Conservation (phyloP, 495 filamentous ascomycete genomes). For the Evansstolkia leycettana region DNA sequence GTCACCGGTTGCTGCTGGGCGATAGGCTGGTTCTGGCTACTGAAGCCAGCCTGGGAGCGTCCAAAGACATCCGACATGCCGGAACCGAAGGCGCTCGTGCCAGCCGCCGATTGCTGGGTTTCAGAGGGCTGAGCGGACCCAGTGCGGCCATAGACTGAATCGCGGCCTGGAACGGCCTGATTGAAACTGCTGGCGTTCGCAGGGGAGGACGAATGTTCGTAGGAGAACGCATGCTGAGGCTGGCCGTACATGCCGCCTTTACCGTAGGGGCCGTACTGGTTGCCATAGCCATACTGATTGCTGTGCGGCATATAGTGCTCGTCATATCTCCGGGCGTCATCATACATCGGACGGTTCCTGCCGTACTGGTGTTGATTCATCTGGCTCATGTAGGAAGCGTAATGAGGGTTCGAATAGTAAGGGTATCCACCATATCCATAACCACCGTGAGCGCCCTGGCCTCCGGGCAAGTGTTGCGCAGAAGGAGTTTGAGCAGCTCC, state of each 20-base stretch:
- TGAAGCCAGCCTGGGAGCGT: conserved; percentile 55
- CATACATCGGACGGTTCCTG: conserved; percentile 41
- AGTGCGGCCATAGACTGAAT: conserved; percentile 68
- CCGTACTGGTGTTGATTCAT: conserved; percentile 40
- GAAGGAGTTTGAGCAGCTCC: conserved; percentile 51
- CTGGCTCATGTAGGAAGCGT: conserved; percentile 67
- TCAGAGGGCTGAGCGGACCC: conserved; percentile 63
- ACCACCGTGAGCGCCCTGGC: conserved; percentile 29
- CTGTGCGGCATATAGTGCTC: conserved; percentile 42
- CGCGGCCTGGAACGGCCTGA: conserved; percentile 49
- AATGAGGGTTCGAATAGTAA: conserved; percentile 74
- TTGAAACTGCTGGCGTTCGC: conserved; percentile 60
- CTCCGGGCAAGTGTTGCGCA: conserved; percentile 48
- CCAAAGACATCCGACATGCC: conserved; percentile 70
- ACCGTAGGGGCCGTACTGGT: conserved; percentile 64
- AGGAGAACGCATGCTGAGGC: conserved; percentile 66
- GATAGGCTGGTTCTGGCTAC: conserved; percentile 53
- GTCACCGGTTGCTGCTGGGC: conserved; percentile 49
- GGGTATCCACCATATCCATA: conserved; percentile 65
- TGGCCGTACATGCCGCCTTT: conserved; percentile 75
- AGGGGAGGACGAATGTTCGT: conserved; percentile 68
- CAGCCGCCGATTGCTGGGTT: conserved; percentile 46
- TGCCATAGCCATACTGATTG: conserved; percentile 54
- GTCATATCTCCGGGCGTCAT: conserved; percentile 43
- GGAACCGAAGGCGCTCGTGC: conserved; percentile 49